Base-by-base conservation (phyloP, 23 red algal genomes). In the Gracilariopsis chorda region DNA sequence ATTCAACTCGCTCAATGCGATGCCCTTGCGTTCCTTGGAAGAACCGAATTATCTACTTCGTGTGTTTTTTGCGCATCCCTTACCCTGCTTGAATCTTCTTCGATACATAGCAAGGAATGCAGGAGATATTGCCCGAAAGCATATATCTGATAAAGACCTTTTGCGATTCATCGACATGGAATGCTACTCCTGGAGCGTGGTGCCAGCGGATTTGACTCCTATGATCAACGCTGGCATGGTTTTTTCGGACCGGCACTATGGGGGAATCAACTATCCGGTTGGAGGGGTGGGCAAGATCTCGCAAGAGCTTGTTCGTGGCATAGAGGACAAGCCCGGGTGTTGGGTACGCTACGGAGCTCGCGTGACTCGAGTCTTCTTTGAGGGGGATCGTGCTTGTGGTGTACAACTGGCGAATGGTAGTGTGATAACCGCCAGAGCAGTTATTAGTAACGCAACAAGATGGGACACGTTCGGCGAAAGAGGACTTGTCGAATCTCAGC, bases 141-240 rank as follows among this genome's bases (percentile, higher is more conserved):
- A 91, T 21, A 95, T 98, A 63, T n/a, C 34, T 14, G 96, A 98
- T 56, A 48, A 80, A 74, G 56, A 57, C 29, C 48, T 95, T 42
- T 77, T 95, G 39, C 55, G 80, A 14, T 98, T 94, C 70, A 95
- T 98, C 65, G 96, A 98, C 58, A 90, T 98, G 23, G 96, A 98
- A 37, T 98, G 96, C 64, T 98, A 92, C 53, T 78, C 88, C 40
- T 95, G 86, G 80, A 94, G 91, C 35, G 96, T 98, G 13, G 87
- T 79, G 20, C 39, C 59, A 36, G 96, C 92, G 42, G 91, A 98
- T 45, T 70, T 90, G 46, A 95, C 96, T 43, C 96, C 96, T 0
- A 95, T 98, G 96, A 98, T 98, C 43, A 98, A 98, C 83, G 92
- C 83, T 34, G 96, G 96, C 19, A 98, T 98, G 96, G 96, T 98